A percentile compares a stretch with the other conserved stretches of the same genome.
Evolutionary conservation across 2,329 filamentous ascomycete species (phyloP).

Genomic region (Fusarium poae): DNA sequence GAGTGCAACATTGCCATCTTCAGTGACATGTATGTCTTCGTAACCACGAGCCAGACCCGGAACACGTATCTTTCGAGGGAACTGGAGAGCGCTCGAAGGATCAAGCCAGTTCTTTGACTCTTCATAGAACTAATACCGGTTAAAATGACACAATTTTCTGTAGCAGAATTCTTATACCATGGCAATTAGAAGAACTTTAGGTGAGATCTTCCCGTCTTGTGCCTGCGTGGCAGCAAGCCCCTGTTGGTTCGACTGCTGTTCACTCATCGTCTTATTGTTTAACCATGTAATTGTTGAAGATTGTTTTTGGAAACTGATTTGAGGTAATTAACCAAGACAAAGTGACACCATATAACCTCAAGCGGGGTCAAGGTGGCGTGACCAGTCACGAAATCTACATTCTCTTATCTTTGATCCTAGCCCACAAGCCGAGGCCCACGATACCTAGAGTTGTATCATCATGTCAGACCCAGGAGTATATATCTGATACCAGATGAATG

Average conservation of each 20-base stretch:
- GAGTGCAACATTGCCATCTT: slow-evolving; percentile 19
- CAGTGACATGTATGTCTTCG: slow-evolving; percentile 22
- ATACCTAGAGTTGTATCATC: not conserved
- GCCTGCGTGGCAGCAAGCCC: not conserved
- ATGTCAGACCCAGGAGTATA: not conserved
- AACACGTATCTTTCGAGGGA: slow-evolving; percentile 23
- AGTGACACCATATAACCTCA: slow-evolving; percentile 7
- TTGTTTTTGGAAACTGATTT: not conserved
- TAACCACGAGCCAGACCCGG: slow-evolving; percentile 34
- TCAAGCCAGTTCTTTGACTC: slow-evolving; percentile 34
- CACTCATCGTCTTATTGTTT: not conserved
- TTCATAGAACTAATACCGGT: slow-evolving; percentile 15
- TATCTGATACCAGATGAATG: accelerated
- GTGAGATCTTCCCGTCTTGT: slow-evolving; percentile 1
- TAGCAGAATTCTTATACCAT: slow-evolving; percentile 2
- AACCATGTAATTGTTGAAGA: accelerated
- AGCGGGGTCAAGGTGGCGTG: slow-evolving; percentile 36
- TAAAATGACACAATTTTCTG: not conserved
- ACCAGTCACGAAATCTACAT: not conserved
- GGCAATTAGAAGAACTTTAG: slow-evolving; percentile 33
- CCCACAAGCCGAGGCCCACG: slow-evolving; percentile 11
- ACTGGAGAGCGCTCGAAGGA: slow-evolving; percentile 13
- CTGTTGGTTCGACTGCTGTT: accelerated
- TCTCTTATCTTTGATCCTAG: not conserved
- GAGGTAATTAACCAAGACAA: slow-evolving; percentile 13